phyloP scores from a whole-genome alignment of 164 flowering plant genomes.

The Liquidambar formosana region DNA sequence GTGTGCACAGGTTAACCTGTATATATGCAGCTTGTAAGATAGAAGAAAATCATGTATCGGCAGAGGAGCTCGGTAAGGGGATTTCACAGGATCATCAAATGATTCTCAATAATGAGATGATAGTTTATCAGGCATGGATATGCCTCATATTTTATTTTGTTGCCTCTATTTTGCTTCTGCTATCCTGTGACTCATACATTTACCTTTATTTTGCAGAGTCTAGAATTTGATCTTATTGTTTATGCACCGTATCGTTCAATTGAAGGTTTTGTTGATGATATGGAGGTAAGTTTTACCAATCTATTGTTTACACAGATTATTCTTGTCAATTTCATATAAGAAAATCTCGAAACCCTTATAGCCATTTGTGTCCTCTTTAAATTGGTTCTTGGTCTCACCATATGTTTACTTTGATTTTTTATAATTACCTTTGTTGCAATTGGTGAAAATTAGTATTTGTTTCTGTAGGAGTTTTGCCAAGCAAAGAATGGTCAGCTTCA shows the following conservation, averaged over 20 bases:
- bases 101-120: constrained; percentile 97
- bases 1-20: constrained; percentile 80
- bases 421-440: not conserved
- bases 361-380: not conserved
- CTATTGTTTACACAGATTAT: not conserved
- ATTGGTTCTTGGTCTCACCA: not conserved
- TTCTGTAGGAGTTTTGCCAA: constrained; percentile 56
- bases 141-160: constrained; percentile 9
- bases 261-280: constrained; percentile 78
- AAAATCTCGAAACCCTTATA: not conserved
- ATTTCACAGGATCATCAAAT: constrained; percentile 94
- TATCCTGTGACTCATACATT: constrained; percentile 8
- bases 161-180: not conserved
- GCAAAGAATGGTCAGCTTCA: constrained; percentile 41
- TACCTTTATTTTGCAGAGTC: constrained; percentile 57
- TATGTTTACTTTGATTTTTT: not conserved
- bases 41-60: constrained; percentile 99
- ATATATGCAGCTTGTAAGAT: constrained; percentile 94
- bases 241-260: constrained; percentile 95
- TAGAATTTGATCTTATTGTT: constrained; percentile 96
- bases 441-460: constrained; percentile 15
- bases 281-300: constrained; percentile 58
- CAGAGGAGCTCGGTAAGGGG: constrained; percentile 99
- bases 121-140: constrained; percentile 87
- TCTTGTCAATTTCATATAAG: not conserved